Conservation (phyloP, 495 filamentous ascomycete species). For the Aspergillus wentii region DNA sequence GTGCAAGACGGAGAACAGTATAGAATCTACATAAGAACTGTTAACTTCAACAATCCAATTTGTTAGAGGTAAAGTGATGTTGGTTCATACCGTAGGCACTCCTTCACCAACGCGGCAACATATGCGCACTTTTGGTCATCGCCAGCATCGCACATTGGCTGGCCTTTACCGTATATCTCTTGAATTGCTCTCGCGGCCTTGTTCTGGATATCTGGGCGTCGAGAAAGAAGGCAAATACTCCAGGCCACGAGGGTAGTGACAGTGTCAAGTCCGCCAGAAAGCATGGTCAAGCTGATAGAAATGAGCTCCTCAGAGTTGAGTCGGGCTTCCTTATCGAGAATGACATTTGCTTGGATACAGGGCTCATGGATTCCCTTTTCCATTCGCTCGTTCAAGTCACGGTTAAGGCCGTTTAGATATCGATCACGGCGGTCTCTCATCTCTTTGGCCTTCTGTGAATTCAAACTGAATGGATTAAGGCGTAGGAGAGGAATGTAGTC, state of each 20-base stretch:
- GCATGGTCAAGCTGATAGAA: slow-evolving; percentile 58
- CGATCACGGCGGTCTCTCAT: slow-evolving; percentile 55
- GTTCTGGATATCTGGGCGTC: slow-evolving; percentile 55
- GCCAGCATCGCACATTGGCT: slow-evolving; percentile 51
- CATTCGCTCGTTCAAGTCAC: slow-evolving; percentile 51
- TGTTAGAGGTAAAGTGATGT: neutral
- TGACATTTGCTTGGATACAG: slow-evolving; percentile 62
- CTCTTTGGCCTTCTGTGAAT: slow-evolving; percentile 46
- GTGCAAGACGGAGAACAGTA: slow-evolving; percentile 54
- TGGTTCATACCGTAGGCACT: slow-evolving; percentile 46
- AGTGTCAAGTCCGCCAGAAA: slow-evolving; percentile 59
- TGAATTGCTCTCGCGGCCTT: slow-evolving; percentile 52
- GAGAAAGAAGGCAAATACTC: slow-evolving; percentile 54
- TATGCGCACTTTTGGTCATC: slow-evolving; percentile 62
- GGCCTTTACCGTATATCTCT: slow-evolving; percentile 45
- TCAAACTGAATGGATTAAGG: slow-evolving; percentile 50
- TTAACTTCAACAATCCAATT: neutral
- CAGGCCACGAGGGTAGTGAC: slow-evolving; percentile 59
- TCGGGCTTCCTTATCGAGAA: slow-evolving; percentile 55
- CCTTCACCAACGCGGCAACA: slow-evolving; percentile 52
- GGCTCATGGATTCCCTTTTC: slow-evolving; percentile 54
- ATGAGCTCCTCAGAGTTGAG: slow-evolving; percentile 55
- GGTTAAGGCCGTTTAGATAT: slow-evolving; percentile 51
- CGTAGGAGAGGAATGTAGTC: slow-evolving; percentile 60
- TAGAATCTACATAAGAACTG: slow-evolving; percentile 37